A percentile compares a stretch with the other conserved stretches of the same genome.
These are phyloP conservation scores for Priceomyces melissophilus DNA, from an alignment of 805 yeast species.

Conservation along the genomic window DNA sequence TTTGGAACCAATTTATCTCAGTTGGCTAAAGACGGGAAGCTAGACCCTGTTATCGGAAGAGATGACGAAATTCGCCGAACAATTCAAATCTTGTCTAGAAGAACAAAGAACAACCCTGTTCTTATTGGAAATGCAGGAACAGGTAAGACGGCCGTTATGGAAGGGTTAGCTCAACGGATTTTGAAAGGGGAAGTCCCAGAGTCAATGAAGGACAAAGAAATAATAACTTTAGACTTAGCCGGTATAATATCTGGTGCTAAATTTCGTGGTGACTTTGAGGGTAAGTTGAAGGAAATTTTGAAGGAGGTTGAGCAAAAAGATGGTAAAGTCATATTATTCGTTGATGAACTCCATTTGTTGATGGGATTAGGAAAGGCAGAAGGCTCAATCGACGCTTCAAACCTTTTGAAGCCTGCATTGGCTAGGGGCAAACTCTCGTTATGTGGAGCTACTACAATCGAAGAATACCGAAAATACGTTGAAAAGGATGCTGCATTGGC, in stretches of 20 bases:
- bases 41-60: conserved; percentile 96
- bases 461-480: conserved; percentile 87
- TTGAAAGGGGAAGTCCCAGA: conserved; percentile 93
- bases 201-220: conserved; percentile 79
- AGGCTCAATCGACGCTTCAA: conserved; percentile 95
- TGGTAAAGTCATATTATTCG: conserved; percentile 75
- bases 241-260: conserved; percentile 92
- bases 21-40: conserved; percentile 81
- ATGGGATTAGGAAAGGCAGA: conserved; percentile 91
- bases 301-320: conserved; percentile 78
- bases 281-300: conserved; percentile 74
- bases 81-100: conserved; percentile 83
- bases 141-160: conserved; percentile 96
- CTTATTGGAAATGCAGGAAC: conserved; percentile 96
- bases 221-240: conserved; percentile 83
- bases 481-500: conserved; percentile 97
- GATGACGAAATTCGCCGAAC: conserved; percentile 94
- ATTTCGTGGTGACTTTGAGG: conserved; percentile 94
- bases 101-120: conserved; percentile 95
- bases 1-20: conserved; percentile 85
- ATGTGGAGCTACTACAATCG: conserved; percentile 95
- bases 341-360: conserved; percentile 87
- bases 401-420: conserved; percentile 85
- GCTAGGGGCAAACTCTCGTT: conserved; percentile 92
- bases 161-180: conserved; percentile 93